These are phyloP conservation scores for Globisporangium canariense DNA, from an alignment of 352 stramenopile species.

Conservation along the genomic window DNA sequence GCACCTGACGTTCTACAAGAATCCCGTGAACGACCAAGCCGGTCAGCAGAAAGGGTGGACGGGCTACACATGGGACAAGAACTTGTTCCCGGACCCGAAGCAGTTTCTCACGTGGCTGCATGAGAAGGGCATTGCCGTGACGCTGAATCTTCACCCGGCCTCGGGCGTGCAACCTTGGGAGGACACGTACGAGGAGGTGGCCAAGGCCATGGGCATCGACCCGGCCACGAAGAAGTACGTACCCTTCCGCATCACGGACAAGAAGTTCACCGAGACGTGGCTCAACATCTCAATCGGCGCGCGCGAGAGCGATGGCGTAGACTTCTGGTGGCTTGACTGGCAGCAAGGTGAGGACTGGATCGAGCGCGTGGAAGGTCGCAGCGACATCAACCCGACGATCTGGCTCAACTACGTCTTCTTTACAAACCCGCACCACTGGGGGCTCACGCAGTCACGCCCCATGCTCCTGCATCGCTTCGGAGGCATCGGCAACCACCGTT, in stretches of 20 bases:
- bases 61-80: slow-evolving; percentile 46
- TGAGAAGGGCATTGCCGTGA: slow-evolving; percentile 27
- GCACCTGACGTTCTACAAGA: slow-evolving; percentile 48
- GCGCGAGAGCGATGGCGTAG: slow-evolving; percentile 29
- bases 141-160: slow-evolving; percentile 49
- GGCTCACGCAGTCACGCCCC: slow-evolving; percentile 17
- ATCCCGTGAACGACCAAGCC: slow-evolving; percentile 23
- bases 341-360: slow-evolving; percentile 51
- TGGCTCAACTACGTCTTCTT: slow-evolving; percentile 48
- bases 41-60: slow-evolving; percentile 38
- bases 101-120: slow-evolving; percentile 35
- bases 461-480: slow-evolving; percentile 47
- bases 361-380: slow-evolving; percentile 20
- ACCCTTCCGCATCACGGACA: slow-evolving; percentile 35
- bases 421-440: slow-evolving; percentile 34
- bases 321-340: slow-evolving; percentile 68
- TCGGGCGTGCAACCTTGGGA: slow-evolving; percentile 45
- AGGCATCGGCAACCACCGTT: slow-evolving; percentile 49
- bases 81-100: slow-evolving; percentile 36
- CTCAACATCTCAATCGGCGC: slow-evolving; percentile 25
- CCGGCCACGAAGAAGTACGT: slow-evolving; percentile 26
- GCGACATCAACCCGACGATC: slow-evolving; percentile 43
- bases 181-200: slow-evolving; percentile 28
- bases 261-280: slow-evolving; percentile 27
- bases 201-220: slow-evolving; percentile 32